These are phyloP conservation scores for slime mould (Dictyostelium discoideum) DNA, from an alignment of 78 protist genomes.

Conservation along the genomic window dicty_2.7 NC_007090.3:3396001-3396500, in stretches of 20 bases:
- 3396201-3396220: background rate
- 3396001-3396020: slow-evolving; percentile 79
- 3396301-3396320: slow-evolving; percentile 85
- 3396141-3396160: slow-evolving; percentile 38
- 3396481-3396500: slow-evolving; percentile 85
- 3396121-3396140: slow-evolving; percentile 47
- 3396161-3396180: background rate
- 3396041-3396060: slow-evolving; percentile 76
- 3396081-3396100: slow-evolving; percentile 60
- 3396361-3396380: slow-evolving; percentile 44
- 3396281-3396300: slow-evolving; percentile 80
- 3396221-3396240: slow-evolving; percentile 77
- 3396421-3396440: slow-evolving; percentile 80
- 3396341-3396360: slow-evolving; percentile 52
- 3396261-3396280: slow-evolving; percentile 46
- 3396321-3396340: slow-evolving; percentile 61
- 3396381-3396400: slow-evolving; percentile 56
- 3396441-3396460: slow-evolving; percentile 78
- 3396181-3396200: background rate
- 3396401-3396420: slow-evolving; percentile 65
- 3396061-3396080: slow-evolving; percentile 54
- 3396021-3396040: slow-evolving; percentile 36
- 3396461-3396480: slow-evolving; percentile 87
- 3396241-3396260: slow-evolving; percentile 68
- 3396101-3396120: slow-evolving; percentile 34